Evolutionary conservation across 441 rosid genomes (phyloP), one percentile per base, ranked within the genome.

Genomic region (Syzygium syzygioides): DNA sequence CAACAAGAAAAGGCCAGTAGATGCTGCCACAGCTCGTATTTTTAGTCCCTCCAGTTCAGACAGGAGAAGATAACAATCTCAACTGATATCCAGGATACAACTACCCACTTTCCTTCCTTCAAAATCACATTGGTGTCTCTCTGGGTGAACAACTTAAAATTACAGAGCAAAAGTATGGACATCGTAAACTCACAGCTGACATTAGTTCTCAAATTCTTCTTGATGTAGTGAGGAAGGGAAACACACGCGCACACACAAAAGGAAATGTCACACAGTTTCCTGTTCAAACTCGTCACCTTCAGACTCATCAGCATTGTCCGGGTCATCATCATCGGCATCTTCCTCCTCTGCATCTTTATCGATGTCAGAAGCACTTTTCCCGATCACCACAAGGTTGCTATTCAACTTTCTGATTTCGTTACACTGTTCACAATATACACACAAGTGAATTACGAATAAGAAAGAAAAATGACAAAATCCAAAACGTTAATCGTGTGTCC

Each of bases 271-370:
- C 62, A 94, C 95, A n/a, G 98, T 96, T 94, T 96, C 99, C 91
- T 96, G 99, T 92, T 96, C 99, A 90, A 97, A 97, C 59, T 97
- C 98, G 90, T 97, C 99, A 28, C 95, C 99, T 85, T 97, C 99
- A 6, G 99, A 98, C 91, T 95, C 98, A 85, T 98, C 99, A 8
- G 92, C 97, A 91, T 94, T 94, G 87, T 95, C 97, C 23, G 93
- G 94, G 86, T 95, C 96, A 85, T 98, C 99, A 84, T 95, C 98
- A 25, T 98, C 99, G 4, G 93, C 96, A 87, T 96, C 99, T 86
- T 96, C 94, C 90, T 95, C 98, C 2, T 92, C 94, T 12, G 96
- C 98, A 90, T 98, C 98, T 92, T 95, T 97, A 34, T 95, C 96
- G 28, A 94, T 93, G 86, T 94, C 96, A 4, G 89, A 93, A 0